Evolutionary conservation across 2,329 filamentous ascomycete genomes (phyloP).

Genomic region (Pseudogymnoascus sp.): DNA sequence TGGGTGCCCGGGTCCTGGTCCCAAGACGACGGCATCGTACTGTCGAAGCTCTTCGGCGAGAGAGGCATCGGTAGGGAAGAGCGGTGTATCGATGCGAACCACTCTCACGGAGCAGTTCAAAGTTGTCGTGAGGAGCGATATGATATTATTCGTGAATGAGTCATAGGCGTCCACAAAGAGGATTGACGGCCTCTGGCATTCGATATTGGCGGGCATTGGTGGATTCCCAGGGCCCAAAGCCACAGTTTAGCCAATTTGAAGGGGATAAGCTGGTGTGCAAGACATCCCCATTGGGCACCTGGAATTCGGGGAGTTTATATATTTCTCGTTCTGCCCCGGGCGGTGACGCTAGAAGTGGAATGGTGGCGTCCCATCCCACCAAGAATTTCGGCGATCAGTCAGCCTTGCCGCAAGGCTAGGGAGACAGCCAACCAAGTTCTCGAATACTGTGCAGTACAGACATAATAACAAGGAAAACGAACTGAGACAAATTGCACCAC

Average conservation of each 20-base stretch:
- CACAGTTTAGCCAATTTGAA: neutral
- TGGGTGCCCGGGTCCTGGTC: constrained; percentile 83
- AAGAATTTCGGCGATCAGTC: constrained; percentile 1
- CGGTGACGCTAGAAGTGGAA: constrained; percentile 3
- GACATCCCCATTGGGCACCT: neutral
- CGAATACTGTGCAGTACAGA: neutral
- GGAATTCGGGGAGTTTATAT: neutral
- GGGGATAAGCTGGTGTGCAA: neutral
- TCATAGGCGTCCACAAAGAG: constrained; percentile 95
- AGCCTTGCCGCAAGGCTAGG: constrained; percentile 3
- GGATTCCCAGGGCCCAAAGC: neutral
- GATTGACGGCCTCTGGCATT: constrained; percentile 38
- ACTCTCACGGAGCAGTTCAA: constrained; percentile 62
- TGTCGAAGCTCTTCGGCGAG: constrained; percentile 45
- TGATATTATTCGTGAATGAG: constrained; percentile 93
- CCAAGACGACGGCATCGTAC: constrained; percentile 82
- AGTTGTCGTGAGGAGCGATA: constrained; percentile 66
- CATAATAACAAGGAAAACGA: neutral
- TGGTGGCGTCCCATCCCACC: constrained; percentile 6
- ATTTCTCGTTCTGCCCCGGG: constrained; percentile 8
- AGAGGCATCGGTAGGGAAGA: constrained; percentile 37
- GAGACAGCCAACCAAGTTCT: neutral
- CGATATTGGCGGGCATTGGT: neutral
- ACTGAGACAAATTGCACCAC: neutral
- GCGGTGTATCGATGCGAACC: constrained; percentile 62